A percentile compares a stretch with the other conserved stretches of the same genome.
phyloP scores from a whole-genome alignment of 2,329 filamentous ascomycete genomes.

The Domatiomyces catenatus region DNA sequence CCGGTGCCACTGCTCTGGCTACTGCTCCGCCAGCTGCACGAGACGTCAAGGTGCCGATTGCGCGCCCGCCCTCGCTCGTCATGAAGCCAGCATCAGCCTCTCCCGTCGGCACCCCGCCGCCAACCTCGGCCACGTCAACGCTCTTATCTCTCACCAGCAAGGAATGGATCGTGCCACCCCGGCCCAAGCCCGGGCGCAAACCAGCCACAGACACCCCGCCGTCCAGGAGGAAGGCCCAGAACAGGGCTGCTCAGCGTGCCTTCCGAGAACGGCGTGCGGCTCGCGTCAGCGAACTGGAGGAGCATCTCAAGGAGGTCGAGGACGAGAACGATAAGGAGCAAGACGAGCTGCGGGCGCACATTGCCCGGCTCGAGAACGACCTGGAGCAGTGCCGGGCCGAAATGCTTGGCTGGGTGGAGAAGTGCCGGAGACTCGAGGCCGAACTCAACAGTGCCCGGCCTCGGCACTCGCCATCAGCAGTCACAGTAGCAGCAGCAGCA shows the following conservation, averaged over 20 bases:
- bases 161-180: constrained; percentile 73
- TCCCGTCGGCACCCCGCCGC: constrained; percentile 18
- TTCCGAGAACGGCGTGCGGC: constrained; percentile 79
- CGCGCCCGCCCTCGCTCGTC: constrained; percentile 13
- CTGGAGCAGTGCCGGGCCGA: constrained; percentile 48
- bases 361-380: constrained; percentile 44
- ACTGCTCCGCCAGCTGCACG: constrained; percentile 1
- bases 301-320: constrained; percentile 34
- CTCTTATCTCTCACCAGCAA: constrained; percentile 52
- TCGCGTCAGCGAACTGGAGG: constrained; percentile 55
- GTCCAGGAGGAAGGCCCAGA: constrained; percentile 88
- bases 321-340: constrained; percentile 31
- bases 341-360: constrained; percentile 40
- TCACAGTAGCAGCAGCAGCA: constrained; percentile 18
- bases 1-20: constrained; percentile 2
- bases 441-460: constrained; percentile 34
- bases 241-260: constrained; percentile 75
- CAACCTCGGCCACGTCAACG: constrained; percentile 25
- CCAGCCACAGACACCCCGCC: constrained; percentile 83
- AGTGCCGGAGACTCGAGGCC: constrained; percentile 48
- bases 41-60: constrained; percentile 8
- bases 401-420: constrained; percentile 31
- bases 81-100: constrained; percentile 13
- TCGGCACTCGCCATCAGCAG: constrained; percentile 18
- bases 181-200: constrained; percentile 82